phyloP scores from a whole-genome alignment of 805 yeast species.

The Hanseniaspora guilliermondii region DNA sequence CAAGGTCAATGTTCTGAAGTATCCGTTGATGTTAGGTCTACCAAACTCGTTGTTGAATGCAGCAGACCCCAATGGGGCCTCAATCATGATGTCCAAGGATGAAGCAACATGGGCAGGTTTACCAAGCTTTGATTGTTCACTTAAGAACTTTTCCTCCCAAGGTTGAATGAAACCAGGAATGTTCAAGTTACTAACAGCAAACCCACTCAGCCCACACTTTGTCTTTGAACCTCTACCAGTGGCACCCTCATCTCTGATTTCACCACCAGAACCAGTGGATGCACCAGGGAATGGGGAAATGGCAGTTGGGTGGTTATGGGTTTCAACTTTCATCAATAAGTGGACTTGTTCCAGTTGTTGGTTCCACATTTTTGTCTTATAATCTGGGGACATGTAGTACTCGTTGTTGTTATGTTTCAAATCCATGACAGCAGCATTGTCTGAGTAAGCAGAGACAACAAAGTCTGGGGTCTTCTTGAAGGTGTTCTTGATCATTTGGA shows the following conservation, averaged over 20 bases:
- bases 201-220: conserved; percentile 92
- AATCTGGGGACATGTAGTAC: conserved; percentile 70
- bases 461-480: conserved; percentile 65
- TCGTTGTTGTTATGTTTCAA: conserved; percentile 49
- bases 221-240: conserved; percentile 97
- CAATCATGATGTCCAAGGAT: conserved; percentile 84
- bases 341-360: conserved; percentile 68
- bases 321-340: conserved; percentile 88
- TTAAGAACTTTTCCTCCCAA: conserved; percentile 54
- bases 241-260: conserved; percentile 98
- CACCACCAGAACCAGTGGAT: conserved; percentile 99
- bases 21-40: conserved; percentile 92
- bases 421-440: conserved; percentile 85
- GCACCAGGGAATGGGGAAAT: conserved; percentile 99
- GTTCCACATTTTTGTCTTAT: conserved; percentile 57
- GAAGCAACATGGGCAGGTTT: conserved; percentile 89
- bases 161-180: conserved; percentile 83
- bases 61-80: conserved; percentile 95
- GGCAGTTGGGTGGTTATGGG: conserved; percentile 98
- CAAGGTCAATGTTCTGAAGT: conserved; percentile 78
- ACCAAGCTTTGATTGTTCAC: conserved; percentile 43
- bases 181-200: conserved; percentile 75
- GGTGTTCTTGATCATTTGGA: conserved; percentile 93
- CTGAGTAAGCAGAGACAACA: conserved; percentile 90
- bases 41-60: conserved; percentile 98